These are phyloP conservation scores for Sherardia arvensis DNA, from an alignment of 257 asterid species.

Conservation along the genomic window DNA sequence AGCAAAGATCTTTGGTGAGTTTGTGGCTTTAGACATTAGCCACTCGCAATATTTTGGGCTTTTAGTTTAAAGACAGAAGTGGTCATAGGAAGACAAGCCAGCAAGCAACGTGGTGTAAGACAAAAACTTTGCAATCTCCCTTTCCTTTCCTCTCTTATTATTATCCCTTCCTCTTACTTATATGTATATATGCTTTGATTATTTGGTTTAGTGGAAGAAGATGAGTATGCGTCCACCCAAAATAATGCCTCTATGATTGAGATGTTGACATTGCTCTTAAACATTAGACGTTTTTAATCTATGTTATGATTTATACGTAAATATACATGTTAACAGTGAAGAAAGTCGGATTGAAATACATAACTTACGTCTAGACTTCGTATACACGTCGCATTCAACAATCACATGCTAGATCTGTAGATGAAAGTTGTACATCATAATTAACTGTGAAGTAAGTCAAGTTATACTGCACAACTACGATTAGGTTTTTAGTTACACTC, in stretches of 20 bases:
- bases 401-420: too few species aligned
- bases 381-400: too few species aligned
- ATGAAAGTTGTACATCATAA: too few species aligned
- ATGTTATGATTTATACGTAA: too few species aligned
- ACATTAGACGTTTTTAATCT: neutral
- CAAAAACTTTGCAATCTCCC: slow-evolving; percentile 37
- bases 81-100: slow-evolving; percentile 36
- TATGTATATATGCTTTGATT: neutral
- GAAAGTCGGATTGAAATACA: too few species aligned
- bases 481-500: too few species aligned
- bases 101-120: slow-evolving; percentile 46
- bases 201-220: slow-evolving; percentile 35
- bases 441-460: too few species aligned
- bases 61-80: slow-evolving; percentile 24
- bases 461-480: too few species aligned
- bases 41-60: slow-evolving; percentile 21
- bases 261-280: slow-evolving; percentile 39
- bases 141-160: slow-evolving; percentile 9
- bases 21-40: slow-evolving; percentile 25
- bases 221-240: slow-evolving; percentile 35
- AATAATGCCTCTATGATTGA: slow-evolving; percentile 61
- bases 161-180: slow-evolving; percentile 20
- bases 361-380: too few species aligned
- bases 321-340: too few species aligned
- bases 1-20: slow-evolving; percentile 23